A percentile compares a stretch with the other conserved stretches of the same genome.
Conservation (phyloP, 1,284 basidiomycete genomes). For the Austroboletus novae-zelandiae region DNA sequence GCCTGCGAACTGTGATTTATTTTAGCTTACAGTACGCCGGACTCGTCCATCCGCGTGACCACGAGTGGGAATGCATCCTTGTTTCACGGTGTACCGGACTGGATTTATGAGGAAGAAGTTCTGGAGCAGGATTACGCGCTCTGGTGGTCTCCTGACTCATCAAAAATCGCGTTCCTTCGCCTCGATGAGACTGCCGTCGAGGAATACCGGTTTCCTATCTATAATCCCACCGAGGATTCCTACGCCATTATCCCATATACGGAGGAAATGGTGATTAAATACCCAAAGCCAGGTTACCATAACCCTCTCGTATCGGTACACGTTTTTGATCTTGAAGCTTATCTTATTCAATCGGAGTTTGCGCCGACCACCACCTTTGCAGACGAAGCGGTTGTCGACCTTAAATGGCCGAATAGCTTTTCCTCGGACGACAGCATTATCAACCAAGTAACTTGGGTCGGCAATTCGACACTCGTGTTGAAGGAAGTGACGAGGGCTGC, state of each 20-base stretch:
- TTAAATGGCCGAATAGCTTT: constrained; percentile 67
- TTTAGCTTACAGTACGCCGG: constrained; percentile 32
- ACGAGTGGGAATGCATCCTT: constrained; percentile 77
- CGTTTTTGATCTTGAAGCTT: constrained; percentile 69
- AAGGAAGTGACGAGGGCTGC: constrained; percentile 88
- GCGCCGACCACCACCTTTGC: constrained; percentile 36
- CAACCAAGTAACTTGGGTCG: constrained; percentile 85
- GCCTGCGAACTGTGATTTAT: constrained; percentile 4
- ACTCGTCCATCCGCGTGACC: constrained; percentile 75
- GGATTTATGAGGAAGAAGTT: constrained; percentile 97
- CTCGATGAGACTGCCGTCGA: constrained; percentile 89
- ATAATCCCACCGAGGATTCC: constrained; percentile 77
- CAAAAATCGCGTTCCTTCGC: constrained; percentile 79
- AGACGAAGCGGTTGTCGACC: constrained; percentile 49
- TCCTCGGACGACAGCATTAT: constrained; percentile 68
- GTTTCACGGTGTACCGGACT: constrained; percentile 95
- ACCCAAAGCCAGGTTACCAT: constrained; percentile 88
- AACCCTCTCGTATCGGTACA: constrained; percentile 88
- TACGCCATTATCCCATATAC: constrained; percentile 80
- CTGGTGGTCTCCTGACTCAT: constrained; percentile 90
- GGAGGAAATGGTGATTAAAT: constrained; percentile 76
- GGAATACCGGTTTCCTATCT: constrained; percentile 85
- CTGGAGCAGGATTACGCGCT: constrained; percentile 72
- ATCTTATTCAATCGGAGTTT: constrained; percentile 38
- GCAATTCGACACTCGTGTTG: constrained; percentile 70